Percentiles rank a stretch among this genome's conserved stretches.
These are phyloP conservation scores for Schwanniomyces sp. DNA, from an alignment of 805 yeast species.

Conservation along the genomic window DNA sequence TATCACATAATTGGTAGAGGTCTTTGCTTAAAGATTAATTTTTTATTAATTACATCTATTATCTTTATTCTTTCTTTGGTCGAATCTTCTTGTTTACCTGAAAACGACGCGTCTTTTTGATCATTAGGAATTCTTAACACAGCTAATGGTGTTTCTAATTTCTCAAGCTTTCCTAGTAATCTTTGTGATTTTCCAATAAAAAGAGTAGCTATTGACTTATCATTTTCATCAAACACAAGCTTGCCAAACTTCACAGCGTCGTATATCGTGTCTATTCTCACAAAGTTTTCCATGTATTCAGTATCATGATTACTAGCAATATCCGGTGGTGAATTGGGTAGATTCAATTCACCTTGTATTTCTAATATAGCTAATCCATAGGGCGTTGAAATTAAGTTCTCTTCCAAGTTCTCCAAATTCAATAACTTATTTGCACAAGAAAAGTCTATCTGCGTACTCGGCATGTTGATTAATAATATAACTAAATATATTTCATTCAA, in stretches of 20 bases:
- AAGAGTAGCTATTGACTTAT: slow-evolving; percentile 48
- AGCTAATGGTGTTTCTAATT: slow-evolving; percentile 65
- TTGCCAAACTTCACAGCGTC: slow-evolving; percentile 55
- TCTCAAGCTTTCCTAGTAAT: slow-evolving; percentile 58
- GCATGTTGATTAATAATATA: slow-evolving; percentile 10
- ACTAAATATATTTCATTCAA: neutral
- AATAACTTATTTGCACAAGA: slow-evolving; percentile 9
- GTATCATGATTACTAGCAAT: slow-evolving; percentile 19
- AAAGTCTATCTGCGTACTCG: slow-evolving; percentile 17
- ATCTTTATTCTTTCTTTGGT: slow-evolving; percentile 40
- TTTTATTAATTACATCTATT: slow-evolving; percentile 58
- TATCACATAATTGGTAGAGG: slow-evolving; percentile 76
- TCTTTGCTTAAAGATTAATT: slow-evolving; percentile 62
- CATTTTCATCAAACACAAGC: slow-evolving; percentile 44
- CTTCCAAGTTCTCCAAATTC: neutral
- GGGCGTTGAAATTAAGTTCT: slow-evolving; percentile 42
- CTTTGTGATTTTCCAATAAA: slow-evolving; percentile 71
- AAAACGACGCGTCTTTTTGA: neutral
- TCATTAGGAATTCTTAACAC: slow-evolving; percentile 48
- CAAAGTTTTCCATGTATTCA: slow-evolving; percentile 35
- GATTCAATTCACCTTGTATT: slow-evolving; percentile 70
- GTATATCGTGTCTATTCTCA: slow-evolving; percentile 28
- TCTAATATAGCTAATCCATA: slow-evolving; percentile 62
- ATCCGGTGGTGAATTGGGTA: slow-evolving; percentile 39
- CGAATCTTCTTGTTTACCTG: slow-evolving; percentile 11